Base-by-base conservation (phyloP, 2,329 filamentous ascomycete genomes). In the Pyricularia pennisetigena region DNA sequence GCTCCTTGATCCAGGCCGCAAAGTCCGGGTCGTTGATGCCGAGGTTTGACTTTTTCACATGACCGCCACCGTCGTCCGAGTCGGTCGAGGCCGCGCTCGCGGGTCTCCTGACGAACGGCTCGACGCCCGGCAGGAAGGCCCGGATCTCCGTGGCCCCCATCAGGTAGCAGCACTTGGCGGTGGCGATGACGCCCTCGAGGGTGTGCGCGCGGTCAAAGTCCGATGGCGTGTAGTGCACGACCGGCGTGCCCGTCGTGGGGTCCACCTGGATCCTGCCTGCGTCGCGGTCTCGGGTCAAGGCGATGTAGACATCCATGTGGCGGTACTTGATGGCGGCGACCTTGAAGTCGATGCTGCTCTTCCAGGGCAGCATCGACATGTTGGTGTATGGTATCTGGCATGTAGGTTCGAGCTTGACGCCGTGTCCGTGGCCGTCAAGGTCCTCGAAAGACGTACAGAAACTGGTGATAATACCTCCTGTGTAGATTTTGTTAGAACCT, bases 71-170 rank as follows among this genome's bases (percentile, higher is more conserved):
- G 29, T 30, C 20, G 26, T n/a, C 16, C 35, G 24, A 69, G 26
- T 26, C 20, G 7, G 23, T 16, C 8, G 49, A 16, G 14, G 57
- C 23, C 6, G 68, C 24, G n/a, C 65, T 29, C 16, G 30, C 23
- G 68, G 79, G 75, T 68, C 73, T 72, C 62, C 81, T 77, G 67
- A 82, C 72, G 75, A 93, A 97, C 0, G 88, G 83, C 35, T 84
- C 80, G 49, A 92, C 76, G 10, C 86, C 87, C 0, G 86, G 83
- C 24, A 91, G 82, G 3, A 83, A 81, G 0, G 88, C 82, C 74
- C 89, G 86, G 74, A 97, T 94, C 78, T 97, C 92, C n/a, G 80
- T 82, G 0, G 94, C 94, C 28, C 93, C 93, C 59, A 87, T 84
- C 64, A 93, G 85, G 76, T 93, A 94, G 70, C 89, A 86, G 59